Evolutionary conservation across 148 eudicot genomes (phyloP).

Genomic region (Rhododendron ovatum): DNA sequence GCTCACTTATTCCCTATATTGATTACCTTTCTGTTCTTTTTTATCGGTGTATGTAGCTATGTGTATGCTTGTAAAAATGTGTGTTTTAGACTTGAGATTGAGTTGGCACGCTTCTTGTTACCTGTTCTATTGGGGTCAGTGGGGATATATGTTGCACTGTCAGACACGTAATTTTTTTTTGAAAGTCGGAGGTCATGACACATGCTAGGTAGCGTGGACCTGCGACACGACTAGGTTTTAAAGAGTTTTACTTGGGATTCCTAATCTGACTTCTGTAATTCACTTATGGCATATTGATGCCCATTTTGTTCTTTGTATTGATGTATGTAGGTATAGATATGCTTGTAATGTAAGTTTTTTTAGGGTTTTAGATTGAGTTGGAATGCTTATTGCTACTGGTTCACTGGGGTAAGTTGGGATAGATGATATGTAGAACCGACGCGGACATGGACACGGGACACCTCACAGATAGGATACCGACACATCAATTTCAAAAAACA

Average conservation of each 20-base stretch:
- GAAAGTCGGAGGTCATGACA: not conserved
- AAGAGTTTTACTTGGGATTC: not conserved
- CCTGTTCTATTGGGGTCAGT: not conserved
- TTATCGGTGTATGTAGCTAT: not conserved
- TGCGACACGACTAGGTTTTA: not conserved
- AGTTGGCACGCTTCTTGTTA: not conserved
- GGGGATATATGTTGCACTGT: not conserved
- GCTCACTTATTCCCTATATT: not conserved
- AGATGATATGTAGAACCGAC: not conserved
- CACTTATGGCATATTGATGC: not conserved
- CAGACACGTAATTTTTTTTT: not conserved
- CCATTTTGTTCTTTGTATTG: not conserved
- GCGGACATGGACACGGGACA: not conserved
- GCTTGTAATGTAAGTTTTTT: not conserved
- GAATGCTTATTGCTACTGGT: not conserved
- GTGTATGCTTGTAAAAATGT: too few species aligned
- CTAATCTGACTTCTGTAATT: constrained; percentile 26
- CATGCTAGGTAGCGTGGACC: not conserved
- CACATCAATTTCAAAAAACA: not conserved
- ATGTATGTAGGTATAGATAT: not conserved
- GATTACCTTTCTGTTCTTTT: not conserved
- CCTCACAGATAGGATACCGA: not conserved
- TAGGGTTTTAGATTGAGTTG: not conserved
- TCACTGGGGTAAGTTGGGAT: not conserved
- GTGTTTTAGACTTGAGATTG: not conserved